Evolutionary conservation across 106 monocot species (phyloP), one percentile per base, ranked within the genome.

Genomic region (Platanthera zijinensis): DNA sequence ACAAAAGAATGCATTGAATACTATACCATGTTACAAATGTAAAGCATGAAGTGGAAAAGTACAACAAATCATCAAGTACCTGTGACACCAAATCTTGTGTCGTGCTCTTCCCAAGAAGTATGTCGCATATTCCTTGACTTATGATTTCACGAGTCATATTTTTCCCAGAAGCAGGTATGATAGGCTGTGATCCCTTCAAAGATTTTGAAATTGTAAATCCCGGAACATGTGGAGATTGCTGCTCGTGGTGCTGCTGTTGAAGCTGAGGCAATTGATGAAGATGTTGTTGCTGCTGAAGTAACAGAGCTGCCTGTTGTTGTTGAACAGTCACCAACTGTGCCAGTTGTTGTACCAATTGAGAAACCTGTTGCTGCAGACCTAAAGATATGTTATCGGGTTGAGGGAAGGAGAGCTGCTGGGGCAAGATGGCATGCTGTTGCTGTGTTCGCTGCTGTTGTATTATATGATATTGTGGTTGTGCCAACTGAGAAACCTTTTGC

Each of bases 71-170:
- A 17, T 67, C 4, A 59, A 10, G 21, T 82, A 96, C 96, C 93
- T 96, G 93, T 66, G 90, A 81, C 80, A 96, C 93, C 72, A 96
- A 79, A 84, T 96, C 96, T 47, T 89, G 90, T 73, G 93, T 90
- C 77, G 90, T 96, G 83, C 93, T 90, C 83, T 96, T 93, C 79
- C 93, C 90, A 53, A 87, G 85, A 82, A 96, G 78, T 78, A 75
- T 76, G n/a, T 78, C 68, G 73, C 93, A 90, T 49, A 80, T 57
- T 62, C 85, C 90, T 79, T 92, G 92, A 74, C 84, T 88, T 67
- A 92, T 84, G 82, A 81, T 86, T 85, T 84, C 91, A 76, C 83
- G 75, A 71, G 83, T 81, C 52, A 79, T 88, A 54, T 83, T 80
- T 63, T 77, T 79, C 54, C 77, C 85, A 52, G 85, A 87, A 52